Conservation (phyloP, 2,329 filamentous ascomycete species). For the Orbilia javanica region DNA sequence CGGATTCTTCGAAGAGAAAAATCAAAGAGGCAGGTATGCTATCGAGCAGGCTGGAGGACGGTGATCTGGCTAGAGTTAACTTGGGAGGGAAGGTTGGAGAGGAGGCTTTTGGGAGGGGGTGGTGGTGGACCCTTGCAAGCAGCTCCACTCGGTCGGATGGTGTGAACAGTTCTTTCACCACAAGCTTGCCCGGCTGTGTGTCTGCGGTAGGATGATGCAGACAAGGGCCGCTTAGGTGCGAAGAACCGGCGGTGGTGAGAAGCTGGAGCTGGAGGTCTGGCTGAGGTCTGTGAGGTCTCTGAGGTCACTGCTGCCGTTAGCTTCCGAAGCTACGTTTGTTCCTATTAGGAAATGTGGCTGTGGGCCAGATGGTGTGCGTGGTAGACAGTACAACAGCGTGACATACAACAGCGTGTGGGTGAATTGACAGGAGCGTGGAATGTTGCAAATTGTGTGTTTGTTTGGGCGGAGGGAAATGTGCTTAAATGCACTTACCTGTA, state of each 20-base stretch:
- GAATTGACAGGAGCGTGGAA: background rate
- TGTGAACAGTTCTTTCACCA: conserved; percentile 26
- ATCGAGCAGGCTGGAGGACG: conserved; percentile 26
- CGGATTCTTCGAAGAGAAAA: background rate
- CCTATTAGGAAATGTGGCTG: background rate
- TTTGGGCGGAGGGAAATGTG: background rate
- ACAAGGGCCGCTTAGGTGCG: conserved; percentile 43
- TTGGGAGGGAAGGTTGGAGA: conserved; percentile 50
- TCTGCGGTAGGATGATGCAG: conserved; percentile 33
- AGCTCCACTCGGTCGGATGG: conserved; percentile 40
- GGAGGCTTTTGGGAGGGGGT: conserved; percentile 47
- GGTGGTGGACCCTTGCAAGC: conserved; percentile 40
- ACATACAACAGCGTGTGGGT: no score
- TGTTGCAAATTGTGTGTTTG: conserved; percentile 12
- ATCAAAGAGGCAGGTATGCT: conserved; percentile 11
- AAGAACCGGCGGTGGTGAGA: conserved; percentile 4
- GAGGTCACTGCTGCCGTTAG: conserved; percentile 51
- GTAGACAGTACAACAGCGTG: no score
- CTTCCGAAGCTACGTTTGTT: conserved; percentile 37
- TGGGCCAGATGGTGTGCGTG: background rate
- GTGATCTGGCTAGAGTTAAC: conserved; percentile 43
- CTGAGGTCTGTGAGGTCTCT: no score
- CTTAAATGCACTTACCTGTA: background rate
- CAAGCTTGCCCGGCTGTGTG: conserved; percentile 38
- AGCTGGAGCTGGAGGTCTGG: conserved; percentile 22